These are phyloP conservation scores for Epichloe coenophiala DNA, from an alignment of 2,329 filamentous ascomycete species.

Conservation along the genomic window DNA sequence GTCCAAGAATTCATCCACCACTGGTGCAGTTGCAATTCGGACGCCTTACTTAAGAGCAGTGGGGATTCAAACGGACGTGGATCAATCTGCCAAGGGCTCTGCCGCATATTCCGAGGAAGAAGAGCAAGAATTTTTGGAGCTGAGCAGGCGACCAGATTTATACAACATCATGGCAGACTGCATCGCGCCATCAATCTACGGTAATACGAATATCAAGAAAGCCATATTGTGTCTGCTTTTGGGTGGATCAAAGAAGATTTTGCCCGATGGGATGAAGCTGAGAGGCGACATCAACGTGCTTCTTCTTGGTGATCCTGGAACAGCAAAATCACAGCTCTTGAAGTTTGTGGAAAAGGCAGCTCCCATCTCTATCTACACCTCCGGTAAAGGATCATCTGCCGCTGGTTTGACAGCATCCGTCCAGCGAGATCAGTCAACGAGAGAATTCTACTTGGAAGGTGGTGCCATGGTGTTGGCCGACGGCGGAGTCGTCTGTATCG, in stretches of 20 bases:
- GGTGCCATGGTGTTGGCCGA: constrained; percentile 98
- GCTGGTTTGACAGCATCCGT: constrained; percentile 96
- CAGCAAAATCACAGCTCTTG: constrained; percentile 89
- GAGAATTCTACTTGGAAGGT: constrained; percentile 95
- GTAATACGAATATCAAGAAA: constrained; percentile 93
- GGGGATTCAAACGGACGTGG: constrained; percentile 80
- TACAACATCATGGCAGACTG: constrained; percentile 83
- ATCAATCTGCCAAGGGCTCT: constrained; percentile 76
- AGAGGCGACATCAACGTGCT: constrained; percentile 97
- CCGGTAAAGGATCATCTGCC: constrained; percentile 92
- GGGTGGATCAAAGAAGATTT: constrained; percentile 92
- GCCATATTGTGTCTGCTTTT: constrained; percentile 86
- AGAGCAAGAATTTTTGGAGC: constrained; percentile 86
- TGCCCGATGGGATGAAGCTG: constrained; percentile 94
- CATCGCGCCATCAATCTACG: constrained; percentile 95
- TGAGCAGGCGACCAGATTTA: constrained; percentile 83
- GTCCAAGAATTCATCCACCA: constrained; percentile 58
- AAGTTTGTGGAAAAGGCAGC: constrained; percentile 97
- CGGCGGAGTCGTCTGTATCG: constrained; percentile 93
- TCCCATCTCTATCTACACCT: constrained; percentile 96
- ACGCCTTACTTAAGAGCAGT: constrained; percentile 91
- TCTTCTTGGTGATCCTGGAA: constrained; percentile 91
- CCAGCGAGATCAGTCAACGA: constrained; percentile 78
- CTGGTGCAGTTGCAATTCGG: constrained; percentile 80
- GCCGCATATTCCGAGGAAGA: constrained; percentile 85